A percentile compares a stretch with the other conserved stretches of the same genome.
Conservation (phyloP, 768 basidiomycete genomes). For the Tephrocybe rancida region DNA sequence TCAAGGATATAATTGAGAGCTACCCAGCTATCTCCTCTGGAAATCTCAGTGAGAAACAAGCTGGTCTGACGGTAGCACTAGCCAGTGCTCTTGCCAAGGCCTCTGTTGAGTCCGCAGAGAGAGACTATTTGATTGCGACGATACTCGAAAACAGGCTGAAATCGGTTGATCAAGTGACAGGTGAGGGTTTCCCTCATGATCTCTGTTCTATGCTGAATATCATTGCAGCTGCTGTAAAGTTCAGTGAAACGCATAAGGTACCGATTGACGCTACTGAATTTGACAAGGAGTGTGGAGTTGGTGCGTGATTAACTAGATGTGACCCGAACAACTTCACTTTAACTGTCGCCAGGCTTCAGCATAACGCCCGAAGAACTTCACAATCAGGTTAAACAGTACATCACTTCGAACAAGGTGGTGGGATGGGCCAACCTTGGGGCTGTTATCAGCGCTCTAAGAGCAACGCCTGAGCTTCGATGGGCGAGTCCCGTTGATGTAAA, state of each 20-base stretch:
- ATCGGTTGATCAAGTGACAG: conserved; percentile 83
- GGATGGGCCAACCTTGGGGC: conserved; percentile 81
- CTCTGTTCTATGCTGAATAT: background rate
- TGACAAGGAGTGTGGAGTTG: conserved; percentile 82
- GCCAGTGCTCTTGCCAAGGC: conserved; percentile 64
- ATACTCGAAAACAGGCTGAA: conserved; percentile 77
- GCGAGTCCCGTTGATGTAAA: conserved; percentile 85
- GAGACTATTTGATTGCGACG: conserved; percentile 62
- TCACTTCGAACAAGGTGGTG: conserved; percentile 52
- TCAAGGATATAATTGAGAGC: conserved; percentile 69
- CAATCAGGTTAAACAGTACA: conserved; percentile 54
- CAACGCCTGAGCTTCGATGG: conserved; percentile 71
- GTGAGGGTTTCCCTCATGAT: conserved; percentile 43
- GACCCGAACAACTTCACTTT: background rate
- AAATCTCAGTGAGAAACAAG: conserved; percentile 79
- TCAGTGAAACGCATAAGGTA: conserved; percentile 57
- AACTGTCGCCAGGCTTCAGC: conserved; percentile 63
- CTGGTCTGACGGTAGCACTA: conserved; percentile 67
- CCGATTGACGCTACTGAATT: conserved; percentile 75
- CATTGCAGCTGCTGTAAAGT: conserved; percentile 71
- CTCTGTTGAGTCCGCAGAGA: conserved; percentile 51
- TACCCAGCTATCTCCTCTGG: conserved; percentile 44
- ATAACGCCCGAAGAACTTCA: conserved; percentile 71
- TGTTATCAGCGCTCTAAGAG: conserved; percentile 65
- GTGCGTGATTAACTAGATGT: conserved; percentile 47